phyloP scores from a whole-genome alignment of 176 grass and related monocot genomes.

The Pontederia crassipes region DNA sequence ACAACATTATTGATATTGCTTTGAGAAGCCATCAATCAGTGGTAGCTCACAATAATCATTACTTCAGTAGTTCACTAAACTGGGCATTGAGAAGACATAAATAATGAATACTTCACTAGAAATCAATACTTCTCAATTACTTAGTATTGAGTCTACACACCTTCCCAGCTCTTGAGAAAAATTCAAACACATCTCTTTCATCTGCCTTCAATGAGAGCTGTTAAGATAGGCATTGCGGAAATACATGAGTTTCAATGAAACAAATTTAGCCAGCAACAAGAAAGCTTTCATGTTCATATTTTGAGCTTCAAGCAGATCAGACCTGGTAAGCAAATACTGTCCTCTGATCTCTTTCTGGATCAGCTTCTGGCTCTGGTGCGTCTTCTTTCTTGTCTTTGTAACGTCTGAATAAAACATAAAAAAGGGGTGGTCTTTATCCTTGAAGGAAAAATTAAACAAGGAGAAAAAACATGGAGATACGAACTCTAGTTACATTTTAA shows the following conservation, averaged over 20 bases:
- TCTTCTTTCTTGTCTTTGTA: constrained; percentile 68
- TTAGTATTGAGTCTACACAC: constrained; percentile 19
- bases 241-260: neutral
- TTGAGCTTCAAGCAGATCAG: neutral
- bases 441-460: constrained; percentile 6
- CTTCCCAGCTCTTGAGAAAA: constrained; percentile 97
- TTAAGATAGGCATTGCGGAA: neutral
- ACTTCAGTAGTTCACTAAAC: too few species aligned
- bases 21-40: too few species aligned
- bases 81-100: too few species aligned
- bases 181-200: constrained; percentile 96
- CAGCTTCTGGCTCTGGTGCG: constrained; percentile 56
- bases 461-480: neutral
- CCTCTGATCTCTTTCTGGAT: constrained; percentile 98
- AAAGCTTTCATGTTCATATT: neutral
- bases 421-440: neutral
- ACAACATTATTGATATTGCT: too few species aligned
- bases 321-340: constrained; percentile 95
- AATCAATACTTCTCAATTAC: neutral
- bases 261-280: neutral
- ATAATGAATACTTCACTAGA: too few species aligned
- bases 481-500: neutral
- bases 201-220: constrained; percentile 93
- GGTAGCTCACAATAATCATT: too few species aligned
- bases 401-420: constrained; percentile 40